Conservation (phyloP, 2,329 filamentous ascomycete species). For the Sclerotinia nivalis region DNA sequence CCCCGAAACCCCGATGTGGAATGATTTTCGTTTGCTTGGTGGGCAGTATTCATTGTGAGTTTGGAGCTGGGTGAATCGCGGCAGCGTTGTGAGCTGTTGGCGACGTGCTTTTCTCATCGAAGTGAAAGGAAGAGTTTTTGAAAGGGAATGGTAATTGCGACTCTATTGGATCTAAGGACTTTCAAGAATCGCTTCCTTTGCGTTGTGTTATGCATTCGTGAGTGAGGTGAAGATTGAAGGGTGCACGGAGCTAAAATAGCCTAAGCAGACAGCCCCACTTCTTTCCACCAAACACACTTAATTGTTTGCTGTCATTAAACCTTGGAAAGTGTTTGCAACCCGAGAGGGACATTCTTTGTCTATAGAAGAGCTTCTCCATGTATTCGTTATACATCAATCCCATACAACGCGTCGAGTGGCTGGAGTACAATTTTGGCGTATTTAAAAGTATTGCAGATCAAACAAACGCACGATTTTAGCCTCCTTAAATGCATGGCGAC, state of each 20-base stretch:
- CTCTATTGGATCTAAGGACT: not conserved
- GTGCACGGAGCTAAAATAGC: conserved; percentile 5
- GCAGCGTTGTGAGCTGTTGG: not conserved
- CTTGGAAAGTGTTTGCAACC: not conserved
- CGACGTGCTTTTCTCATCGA: not conserved
- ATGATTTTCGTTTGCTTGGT: not conserved
- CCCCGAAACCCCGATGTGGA: not conserved
- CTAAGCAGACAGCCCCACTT: not conserved
- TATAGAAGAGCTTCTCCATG: not conserved
- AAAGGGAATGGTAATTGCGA: not conserved
- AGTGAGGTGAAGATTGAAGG: not conserved
- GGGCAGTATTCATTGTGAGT: not conserved
- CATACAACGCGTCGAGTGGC: not conserved
- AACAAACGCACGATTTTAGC: not conserved
- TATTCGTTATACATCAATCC: not conserved
- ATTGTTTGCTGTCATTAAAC: not conserved
- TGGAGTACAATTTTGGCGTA: not conserved
- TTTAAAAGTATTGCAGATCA: not conserved
- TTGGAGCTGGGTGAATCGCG: not conserved
- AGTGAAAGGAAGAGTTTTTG: too few species aligned
- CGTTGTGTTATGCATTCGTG: not conserved
- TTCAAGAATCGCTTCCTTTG: not conserved
- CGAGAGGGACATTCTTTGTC: not conserved
- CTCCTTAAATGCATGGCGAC: not conserved
- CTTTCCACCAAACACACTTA: not conserved